Evolutionary conservation across 768 basidiomycete genomes (phyloP).

Genomic region (Tricholoma bakamatsutake): DNA sequence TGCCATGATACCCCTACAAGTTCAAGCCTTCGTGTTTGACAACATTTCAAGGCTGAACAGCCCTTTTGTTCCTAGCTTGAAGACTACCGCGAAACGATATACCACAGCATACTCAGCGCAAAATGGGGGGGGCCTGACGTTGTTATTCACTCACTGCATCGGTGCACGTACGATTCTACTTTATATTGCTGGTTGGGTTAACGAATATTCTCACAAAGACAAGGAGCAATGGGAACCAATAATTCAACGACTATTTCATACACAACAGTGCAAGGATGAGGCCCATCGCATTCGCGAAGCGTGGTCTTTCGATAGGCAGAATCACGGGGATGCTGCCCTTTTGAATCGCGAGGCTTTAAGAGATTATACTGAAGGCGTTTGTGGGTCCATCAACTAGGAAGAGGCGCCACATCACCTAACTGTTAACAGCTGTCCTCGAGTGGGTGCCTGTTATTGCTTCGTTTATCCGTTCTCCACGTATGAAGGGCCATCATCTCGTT

Average conservation of each 20-base stretch:
- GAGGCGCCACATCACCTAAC: background rate
- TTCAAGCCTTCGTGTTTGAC: background rate
- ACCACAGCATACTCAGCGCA: conserved; percentile 17
- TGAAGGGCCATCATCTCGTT: conserved; percentile 12
- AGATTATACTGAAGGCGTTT: conserved; percentile 3
- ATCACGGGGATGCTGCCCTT: conserved; percentile 42
- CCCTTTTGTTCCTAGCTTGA: conserved; percentile 16
- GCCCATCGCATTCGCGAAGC: conserved; percentile 33
- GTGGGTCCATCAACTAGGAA: background rate
- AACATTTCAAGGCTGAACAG: no score
- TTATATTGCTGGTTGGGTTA: conserved; percentile 1
- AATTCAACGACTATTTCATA: conserved; percentile 31
- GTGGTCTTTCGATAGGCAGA: conserved; percentile 48
- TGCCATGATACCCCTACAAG: background rate
- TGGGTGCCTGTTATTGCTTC: conserved; percentile 12
- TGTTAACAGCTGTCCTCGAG: conserved; percentile 8
- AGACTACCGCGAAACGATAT: conserved; percentile 45
- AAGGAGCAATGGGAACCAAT: conserved; percentile 54
- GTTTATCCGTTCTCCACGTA: conserved; percentile 10
- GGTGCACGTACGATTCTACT: conserved; percentile 32
- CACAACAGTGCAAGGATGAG: conserved; percentile 16
- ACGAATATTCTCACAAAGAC: conserved; percentile 24
- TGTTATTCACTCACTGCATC: conserved; percentile 43
- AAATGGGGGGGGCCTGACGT: conserved; percentile 32
- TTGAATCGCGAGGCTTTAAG: conserved; percentile 32